Evolutionary conservation across 2,329 filamentous ascomycete genomes (phyloP), one percentile per base, ranked within the genome.

Genomic region (Dothideomycetes sp.): DNA sequence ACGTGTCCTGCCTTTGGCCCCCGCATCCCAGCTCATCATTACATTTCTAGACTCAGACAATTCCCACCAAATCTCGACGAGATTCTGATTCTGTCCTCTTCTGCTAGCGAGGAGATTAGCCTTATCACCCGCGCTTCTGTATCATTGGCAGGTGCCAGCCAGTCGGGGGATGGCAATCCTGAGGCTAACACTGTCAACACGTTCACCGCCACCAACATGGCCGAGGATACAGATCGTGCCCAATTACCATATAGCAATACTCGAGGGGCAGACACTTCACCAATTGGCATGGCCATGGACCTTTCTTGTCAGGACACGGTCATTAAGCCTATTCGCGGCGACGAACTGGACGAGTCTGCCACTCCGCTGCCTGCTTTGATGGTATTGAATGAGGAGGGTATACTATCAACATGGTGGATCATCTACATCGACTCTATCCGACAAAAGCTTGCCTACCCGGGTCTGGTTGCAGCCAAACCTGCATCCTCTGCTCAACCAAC

Each of bases 361-460:
- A 79, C 77, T 1, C 89, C 91, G 10, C 63, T 96, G 7, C 91
- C 91, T 4, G 85, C 80, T 9, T 69, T 94, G 31, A 81, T 91
- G 70, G 72, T 86, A 19, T 67, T 98, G 12, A 96, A 93, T 44
- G 81, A 94, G 48, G 85, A 95, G 53, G 91, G 91, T 47, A 65
- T 94, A 8, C 67, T 98, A 12, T 78, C 77, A 34, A 73, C 79
- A 10, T 98, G 89, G 87, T 95, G 89, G 85, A 64, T 96, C 32
- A 74, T 96, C 15, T 95, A 95, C 62, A 77, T 82, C 27, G 86
- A 93, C 31, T 87, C 89, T 2, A 79, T 98, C 45, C 76, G 80
- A 43, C 69, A 80, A 50, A 79, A 79, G 3, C 77, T 75, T 5
- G 74, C 76, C 1, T 96, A 87, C 57, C 73, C 81, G 31, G 84